Base-by-base conservation (phyloP, 1,139 yeast genomes). In the Yamadazyma diospyri region DNA sequence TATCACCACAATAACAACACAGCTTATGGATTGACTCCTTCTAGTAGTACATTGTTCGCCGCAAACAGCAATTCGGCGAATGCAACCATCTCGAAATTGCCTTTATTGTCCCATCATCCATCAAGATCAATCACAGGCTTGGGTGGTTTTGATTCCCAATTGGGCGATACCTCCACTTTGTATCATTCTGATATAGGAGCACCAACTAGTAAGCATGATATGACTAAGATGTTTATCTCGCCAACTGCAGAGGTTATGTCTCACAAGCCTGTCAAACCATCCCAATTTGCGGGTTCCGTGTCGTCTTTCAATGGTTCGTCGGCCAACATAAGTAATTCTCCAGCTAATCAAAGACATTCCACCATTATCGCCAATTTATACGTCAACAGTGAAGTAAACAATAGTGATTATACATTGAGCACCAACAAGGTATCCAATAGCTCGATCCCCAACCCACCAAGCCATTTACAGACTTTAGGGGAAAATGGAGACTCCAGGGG, bases 161-260 rank as follows among this genome's bases (percentile, higher is more conserved):
- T 45, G 2, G 71, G 69, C n/a, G 72, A 65, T 35, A 55, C 53
- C 27, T 61, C 69, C 6, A 64, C 69, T 15, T 56, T 64, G 24
- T 59, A 63, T 41, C 58, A 57, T 29, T 50, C 61, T n/a, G 69
- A 64, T 20, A 48, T 51, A 4, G 46, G 58, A n/a, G 57, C 45
- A 13, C 57, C 65, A 15, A 56, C 69, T 2, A 48, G 66, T 15
- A 64, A 63, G 36, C 61, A 63, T 38, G 75, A 69, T 42, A 53
- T 66, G 45, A 68, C 74, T 32, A 64, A 57, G 39, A 69, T 82
- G 72, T 84, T 80, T 53, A 76, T 84, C 36, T 81, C 92, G 5
- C 94, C 94, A 23, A 84, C 94, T 2, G 83, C 81, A 13, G 88
- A 82, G 50, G 82, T 81, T 24, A 74, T 79, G 77, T 67, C 66